Percentiles rank a stretch among this genome's conserved stretches.
Conservation (phyloP, 2,329 filamentous ascomycete genomes). For the Hypocreales sp. region DNA sequence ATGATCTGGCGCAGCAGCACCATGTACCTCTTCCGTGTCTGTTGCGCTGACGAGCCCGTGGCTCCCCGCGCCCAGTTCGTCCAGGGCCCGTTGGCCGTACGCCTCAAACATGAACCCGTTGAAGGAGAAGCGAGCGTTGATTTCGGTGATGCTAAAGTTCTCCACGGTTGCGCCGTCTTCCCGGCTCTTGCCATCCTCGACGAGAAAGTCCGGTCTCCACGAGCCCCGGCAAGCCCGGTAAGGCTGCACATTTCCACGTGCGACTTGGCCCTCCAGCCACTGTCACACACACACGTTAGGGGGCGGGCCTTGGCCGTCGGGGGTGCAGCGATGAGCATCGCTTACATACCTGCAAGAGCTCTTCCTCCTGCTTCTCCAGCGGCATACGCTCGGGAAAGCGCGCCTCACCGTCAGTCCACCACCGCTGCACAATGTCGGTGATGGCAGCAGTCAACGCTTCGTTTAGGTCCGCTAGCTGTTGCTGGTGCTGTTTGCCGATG, state of each 20-base stretch:
- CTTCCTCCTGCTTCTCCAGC: conserved; percentile 13
- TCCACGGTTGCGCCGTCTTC: conserved; percentile 4
- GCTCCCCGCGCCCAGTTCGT: conserved; percentile 4
- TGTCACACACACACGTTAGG: conserved; percentile 3
- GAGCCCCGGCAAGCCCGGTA: conserved; percentile 13
- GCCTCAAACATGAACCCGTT: conserved; percentile 18
- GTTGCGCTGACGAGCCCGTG: conserved; percentile 10
- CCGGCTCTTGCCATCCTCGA: conserved; percentile 10
- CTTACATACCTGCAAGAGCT: conserved; percentile 11
- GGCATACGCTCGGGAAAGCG: conserved; percentile 18
- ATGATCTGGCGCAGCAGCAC: too few species aligned
- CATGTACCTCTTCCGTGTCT: conserved; percentile 9
- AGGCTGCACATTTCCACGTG: conserved; percentile 7
- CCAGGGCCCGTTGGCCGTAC: conserved; percentile 14
- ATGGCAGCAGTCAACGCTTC: conserved; percentile 16
- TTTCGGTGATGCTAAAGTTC: conserved; percentile 20
- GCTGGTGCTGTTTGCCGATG: conserved; percentile 12
- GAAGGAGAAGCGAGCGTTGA: conserved; percentile 24
- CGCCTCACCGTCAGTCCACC: conserved; percentile 19
- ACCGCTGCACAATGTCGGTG: conserved; percentile 19
- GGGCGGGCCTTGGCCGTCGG: neutral
- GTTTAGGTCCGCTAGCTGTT: conserved; percentile 14
- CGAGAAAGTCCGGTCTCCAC: conserved; percentile 23
- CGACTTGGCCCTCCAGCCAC: conserved; percentile 15
- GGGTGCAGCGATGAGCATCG: neutral